A percentile compares a stretch with the other conserved stretches of the same genome.
phyloP scores from a whole-genome alignment of 31 red algal genomes.

The Odonthalia washingtoniensis region DNA sequence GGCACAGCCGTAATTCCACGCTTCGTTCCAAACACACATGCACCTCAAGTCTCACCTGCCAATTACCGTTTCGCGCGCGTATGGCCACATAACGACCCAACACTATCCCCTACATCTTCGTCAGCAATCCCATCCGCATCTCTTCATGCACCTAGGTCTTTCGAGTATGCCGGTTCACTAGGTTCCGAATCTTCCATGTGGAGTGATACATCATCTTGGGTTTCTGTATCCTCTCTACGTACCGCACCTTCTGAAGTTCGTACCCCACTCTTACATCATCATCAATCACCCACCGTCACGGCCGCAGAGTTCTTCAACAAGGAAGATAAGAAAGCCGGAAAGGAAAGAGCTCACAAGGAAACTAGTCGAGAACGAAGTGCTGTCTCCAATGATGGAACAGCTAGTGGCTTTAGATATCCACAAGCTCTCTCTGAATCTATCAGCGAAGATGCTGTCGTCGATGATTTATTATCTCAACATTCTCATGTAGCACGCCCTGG shows the following conservation, averaged over 20 bases:
- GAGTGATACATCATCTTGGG: constrained; percentile 55
- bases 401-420: constrained; percentile 32
- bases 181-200: constrained; percentile 63
- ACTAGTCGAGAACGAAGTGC: background rate
- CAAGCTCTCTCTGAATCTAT: constrained; percentile 53
- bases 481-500: background rate
- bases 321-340: background rate
- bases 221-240: constrained; percentile 53
- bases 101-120: background rate
- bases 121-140: background rate
- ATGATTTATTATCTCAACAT: constrained; percentile 45
- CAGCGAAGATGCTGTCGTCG: constrained; percentile 61
- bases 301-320: constrained; percentile 35
- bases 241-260: constrained; percentile 52
- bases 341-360: background rate
- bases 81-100: constrained; percentile 41
- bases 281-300: background rate
- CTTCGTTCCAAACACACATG: constrained; percentile 60
- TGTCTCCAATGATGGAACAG: background rate
- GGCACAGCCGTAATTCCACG: constrained; percentile 61
- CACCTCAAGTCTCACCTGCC: constrained; percentile 57
- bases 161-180: constrained; percentile 54
- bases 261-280: constrained; percentile 47
- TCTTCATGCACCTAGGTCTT: constrained; percentile 47
- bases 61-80: constrained; percentile 72